Evolutionary conservation across 176 grass and related monocot species (phyloP).

Genomic region (Luzula sylvatica): DNA sequence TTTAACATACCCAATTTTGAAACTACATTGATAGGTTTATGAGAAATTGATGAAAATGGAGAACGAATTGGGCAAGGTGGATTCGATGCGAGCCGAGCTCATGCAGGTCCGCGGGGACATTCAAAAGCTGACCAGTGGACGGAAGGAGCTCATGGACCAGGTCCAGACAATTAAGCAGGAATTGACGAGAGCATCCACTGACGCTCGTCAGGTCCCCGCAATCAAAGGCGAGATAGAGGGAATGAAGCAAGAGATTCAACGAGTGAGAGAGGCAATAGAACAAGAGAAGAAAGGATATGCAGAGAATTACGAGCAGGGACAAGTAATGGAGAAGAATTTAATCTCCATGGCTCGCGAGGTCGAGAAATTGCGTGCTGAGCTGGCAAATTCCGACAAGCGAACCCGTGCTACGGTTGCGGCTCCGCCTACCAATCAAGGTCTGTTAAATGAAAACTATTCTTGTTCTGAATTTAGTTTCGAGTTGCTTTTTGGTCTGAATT

Average conservation of each 20-base stretch:
- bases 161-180: slow-evolving; percentile 25
- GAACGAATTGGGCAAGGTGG: slow-evolving; percentile 49
- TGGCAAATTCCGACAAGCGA: slow-evolving; percentile 47
- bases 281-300: slow-evolving; percentile 31
- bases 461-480: too few relatives aligned
- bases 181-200: slow-evolving; percentile 16
- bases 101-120: slow-evolving; percentile 36
- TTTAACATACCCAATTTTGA: too few relatives aligned
- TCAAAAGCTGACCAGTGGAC: slow-evolving; percentile 14
- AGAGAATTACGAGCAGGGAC: slow-evolving; percentile 27
- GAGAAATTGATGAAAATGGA: slow-evolving; percentile 74
- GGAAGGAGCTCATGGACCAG: slow-evolving; percentile 18
- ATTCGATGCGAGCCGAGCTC: slow-evolving; percentile 64
- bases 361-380: slow-evolving; percentile 57
- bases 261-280: slow-evolving; percentile 24
- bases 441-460: too few relatives aligned
- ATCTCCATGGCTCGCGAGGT: slow-evolving; percentile 70
- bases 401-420: slow-evolving; percentile 16
- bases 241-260: slow-evolving; percentile 26
- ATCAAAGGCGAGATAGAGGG: slow-evolving; percentile 23
- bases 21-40: slow-evolving; percentile 7
- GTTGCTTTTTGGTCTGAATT: too few relatives aligned
- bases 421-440: too few relatives aligned
- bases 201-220: slow-evolving; percentile 20
- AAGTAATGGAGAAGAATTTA: slow-evolving; percentile 75